phyloP scores from a whole-genome alignment of 2,329 filamentous ascomycete genomes.

The Botrytis porri region DNA sequence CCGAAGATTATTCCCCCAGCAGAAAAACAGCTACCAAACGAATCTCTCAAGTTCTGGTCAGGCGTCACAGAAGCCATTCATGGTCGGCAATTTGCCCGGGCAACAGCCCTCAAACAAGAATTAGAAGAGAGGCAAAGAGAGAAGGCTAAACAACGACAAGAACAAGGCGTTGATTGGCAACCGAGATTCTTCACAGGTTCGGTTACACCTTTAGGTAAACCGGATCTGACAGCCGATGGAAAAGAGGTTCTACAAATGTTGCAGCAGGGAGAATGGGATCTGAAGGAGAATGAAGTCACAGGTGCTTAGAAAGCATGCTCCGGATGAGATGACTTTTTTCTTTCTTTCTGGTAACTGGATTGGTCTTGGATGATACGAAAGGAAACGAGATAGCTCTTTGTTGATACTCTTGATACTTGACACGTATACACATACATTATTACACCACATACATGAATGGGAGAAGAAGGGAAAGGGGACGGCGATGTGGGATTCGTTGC shows the following conservation, averaged over 20 bases:
- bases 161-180: slow-evolving; percentile 66
- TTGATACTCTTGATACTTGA: slow-evolving; percentile 5
- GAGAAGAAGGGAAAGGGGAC: not conserved
- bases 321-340: not conserved
- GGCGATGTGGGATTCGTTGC: not conserved
- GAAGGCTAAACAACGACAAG: slow-evolving; percentile 77
- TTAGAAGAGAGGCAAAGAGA: slow-evolving; percentile 87
- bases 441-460: not conserved
- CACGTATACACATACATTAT: slow-evolving; percentile 11
- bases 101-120: slow-evolving; percentile 84
- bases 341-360: not conserved
- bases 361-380: not conserved
- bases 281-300: slow-evolving; percentile 31
- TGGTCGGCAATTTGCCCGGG: slow-evolving; percentile 76
- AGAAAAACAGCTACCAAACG: slow-evolving; percentile 79
- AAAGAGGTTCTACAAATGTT: slow-evolving; percentile 53
- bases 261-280: slow-evolving; percentile 44
- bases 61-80: slow-evolving; percentile 83
- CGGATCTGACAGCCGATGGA: slow-evolving; percentile 63
- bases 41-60: slow-evolving; percentile 84
- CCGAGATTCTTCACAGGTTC: slow-evolving; percentile 81
- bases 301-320: slow-evolving; percentile 10
- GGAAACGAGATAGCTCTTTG: not conserved
- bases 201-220: slow-evolving; percentile 57
- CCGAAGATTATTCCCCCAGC: slow-evolving; percentile 76